Evolutionary conservation across 441 rosid species (phyloP), one percentile per base, ranked within the genome.

Genomic region (Adansonia rubrostipa): DNA sequence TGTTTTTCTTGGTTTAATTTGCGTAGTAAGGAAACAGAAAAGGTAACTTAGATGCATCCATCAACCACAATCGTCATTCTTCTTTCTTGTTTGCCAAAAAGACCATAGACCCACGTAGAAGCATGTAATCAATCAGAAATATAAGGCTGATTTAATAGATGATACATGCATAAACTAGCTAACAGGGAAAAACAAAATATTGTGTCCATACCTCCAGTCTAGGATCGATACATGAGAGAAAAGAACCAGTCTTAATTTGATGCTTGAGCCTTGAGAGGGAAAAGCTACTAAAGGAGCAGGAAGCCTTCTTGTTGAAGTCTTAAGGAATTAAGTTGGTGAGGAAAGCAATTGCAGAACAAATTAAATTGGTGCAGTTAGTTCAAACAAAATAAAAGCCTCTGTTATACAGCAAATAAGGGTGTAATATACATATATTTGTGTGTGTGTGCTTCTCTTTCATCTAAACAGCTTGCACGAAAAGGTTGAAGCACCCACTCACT

Each of bases 331-430:
- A 75, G 80, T 86, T 74, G 88, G 81, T 62, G 87, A 89, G 74
- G 85, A 87, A 53, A 81, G 80, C 82, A 85, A 3, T 53, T 92
- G 84, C 87, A 89, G 64, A 64, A 69, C 48, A 79, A 77, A 24
- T 74, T 93, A 51, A 24, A 24, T 24, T 24, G 28, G 68, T 86
- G 8, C 62, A 85, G 66, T 62, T 90, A 80, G 82, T 90, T 72
- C 85, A 87, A 82, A 79, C 85, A 24, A 24, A 24, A 24, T 24
- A 13, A 87, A 90, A 60, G 81, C 84, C 5, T 28, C 78, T 36
- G 77, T 60, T 22, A 71, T 82, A 24, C 28, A 73, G 75, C 69
- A 45, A 80, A 74, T 36, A 68, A 78, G 74, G 77, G 14, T 3
- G 88, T 24, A 24, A 24, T 24, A 24, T 24, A 24, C 28, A 24